Evolutionary conservation across 192 early-diverging fungal genomes (phyloP), one percentile per base, ranked within the genome.

Genomic region (Podila horticola): DNA sequence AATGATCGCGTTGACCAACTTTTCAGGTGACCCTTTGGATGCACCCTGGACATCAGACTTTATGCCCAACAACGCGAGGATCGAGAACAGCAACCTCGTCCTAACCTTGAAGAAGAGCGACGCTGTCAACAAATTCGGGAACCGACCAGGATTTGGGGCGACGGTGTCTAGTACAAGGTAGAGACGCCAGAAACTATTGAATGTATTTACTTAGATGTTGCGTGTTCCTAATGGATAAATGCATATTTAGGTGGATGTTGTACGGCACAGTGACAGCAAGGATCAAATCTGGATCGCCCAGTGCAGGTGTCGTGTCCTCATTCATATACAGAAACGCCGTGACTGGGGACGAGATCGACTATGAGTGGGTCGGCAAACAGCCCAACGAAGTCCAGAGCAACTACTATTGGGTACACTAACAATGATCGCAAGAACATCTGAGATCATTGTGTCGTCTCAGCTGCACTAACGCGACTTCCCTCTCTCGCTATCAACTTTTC

Each of bases 291-390:
- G 83, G 72, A 15, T 84, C 83, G 0, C 67, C 74, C 12, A 77
- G 86, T n/a, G 82, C 85, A 17, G 90, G 86, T 4, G 82, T 87
- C n/a, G 85, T 88, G 6, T 82, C 86, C 0, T 83, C 87, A 4
- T 84, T 91, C 59, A 83, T 91, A 58, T 82, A 84, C 48, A 83
- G 82, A 11, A 86, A 79, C 7, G 61, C 76, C 15, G 64, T 71
- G 33, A 85, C 84, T 36, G 72, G 85, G 11, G 91, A 92, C 61
- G 91, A 92, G 64, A 69, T 92, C 8, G 91, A 92, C 66, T 86
- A 81, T 67, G 91, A 92, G 68, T 90, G 86, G 86, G 87, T 92
- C 12, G 91, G 91, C 38, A 86, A 86, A 62, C 66, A 90, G 55
- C 74, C 83, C 13, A 74, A 65, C 49, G 79, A 85, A 22, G 82